Evolutionary conservation across 2,329 filamentous ascomycete species (phyloP), one percentile per base, ranked within the genome.

Genomic region (Sphaerulina musiva): DNA sequence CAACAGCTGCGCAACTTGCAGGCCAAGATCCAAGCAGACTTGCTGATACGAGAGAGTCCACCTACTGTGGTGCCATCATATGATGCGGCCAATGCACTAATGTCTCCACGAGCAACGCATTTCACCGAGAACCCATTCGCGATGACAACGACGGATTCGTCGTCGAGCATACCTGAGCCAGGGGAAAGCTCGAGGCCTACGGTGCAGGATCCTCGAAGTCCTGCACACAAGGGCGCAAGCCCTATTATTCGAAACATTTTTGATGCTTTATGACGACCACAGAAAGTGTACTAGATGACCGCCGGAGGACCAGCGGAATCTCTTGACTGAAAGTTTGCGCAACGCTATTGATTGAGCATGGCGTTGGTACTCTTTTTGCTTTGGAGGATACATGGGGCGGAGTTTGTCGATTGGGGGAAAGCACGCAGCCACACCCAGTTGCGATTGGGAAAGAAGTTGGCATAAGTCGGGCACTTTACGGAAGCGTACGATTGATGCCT

Each of bases 171-270:
- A 62, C 64, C 52, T 61, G 75, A 84, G 76, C 51, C 80, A 77
- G 14, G 72, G 74, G 46, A 72, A 74, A 52, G n/a, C 34, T 76
- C 51, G 73, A 74, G 64, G 81, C 84, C 53, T 77, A 80, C 9
- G 6, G 54, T 53, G 76, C 75, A 11, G 14, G 86, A 91, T 66
- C 87, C 87, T 11, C 75, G 87, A 62, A 90, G 86, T 67, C 87
- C 87, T 12, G 84, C 86, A 0, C 87, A 85, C 10, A 82, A 80
- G 64, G 86, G 87, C 39, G 85, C 86, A 68, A 83, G 82, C 54
- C 85, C 87, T 2, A 90, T 92, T 57, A 82, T 84, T 48, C 78
- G 87, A 53, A 90, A 85, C 55, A 92, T 92, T 64, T 85, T 88
- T 68, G 86, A 90, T 65, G 76, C 89, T 48, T 74, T 91, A 70